Base-by-base conservation (phyloP, 139 green algal genomes). In the Pseudopediastrum boryanum region DNA sequence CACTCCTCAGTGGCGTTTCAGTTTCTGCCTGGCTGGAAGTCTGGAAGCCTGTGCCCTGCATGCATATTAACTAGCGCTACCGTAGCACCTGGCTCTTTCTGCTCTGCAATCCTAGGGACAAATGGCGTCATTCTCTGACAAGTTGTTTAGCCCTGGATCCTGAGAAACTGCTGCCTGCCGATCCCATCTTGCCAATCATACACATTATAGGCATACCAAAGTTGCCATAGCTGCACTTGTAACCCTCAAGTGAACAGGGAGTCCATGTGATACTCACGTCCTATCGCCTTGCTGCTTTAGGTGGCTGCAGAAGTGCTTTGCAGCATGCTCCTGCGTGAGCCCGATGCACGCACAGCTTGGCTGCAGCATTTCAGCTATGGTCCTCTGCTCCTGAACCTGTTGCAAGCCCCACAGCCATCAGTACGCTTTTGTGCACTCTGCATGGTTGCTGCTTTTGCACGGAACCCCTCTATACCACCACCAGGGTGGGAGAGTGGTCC, bases 251-350 rank as follows among this genome's bases (percentile, higher is more conserved):
- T 35, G 50, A 7, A 61, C n/a, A n/a, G n/a, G n/a, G n/a, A n/a
- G n/a, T n/a, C n/a, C n/a, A n/a, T n/a, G n/a, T n/a, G n/a, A n/a
- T n/a, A n/a, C n/a, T n/a, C n/a, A n/a, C n/a, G n/a, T n/a, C n/a
- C n/a, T n/a, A n/a, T n/a, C n/a, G n/a, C n/a, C n/a, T n/a, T n/a
- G n/a, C n/a, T n/a, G n/a, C n/a, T 63, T 25, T 35, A 64, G 69
- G 33, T 76, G 25, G 69, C 69, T 51, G 69, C 69, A 12, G 69
- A 76, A 35, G 29, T 76, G 3, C 46, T 76, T 21, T 35, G 33
- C 48, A 50, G 50, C 9, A 35, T 76, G 29, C 48, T 76, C 23
- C 69, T 76, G 27, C 51, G 69, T 48, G 69, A 76, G 33, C 19
- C 46, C 8, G 31, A 23, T 29, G 69, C 48, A 48, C 69, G 31